Evolutionary conservation across 176 grass and related monocot genomes (phyloP).

Genomic region (Carex pumila): DNA sequence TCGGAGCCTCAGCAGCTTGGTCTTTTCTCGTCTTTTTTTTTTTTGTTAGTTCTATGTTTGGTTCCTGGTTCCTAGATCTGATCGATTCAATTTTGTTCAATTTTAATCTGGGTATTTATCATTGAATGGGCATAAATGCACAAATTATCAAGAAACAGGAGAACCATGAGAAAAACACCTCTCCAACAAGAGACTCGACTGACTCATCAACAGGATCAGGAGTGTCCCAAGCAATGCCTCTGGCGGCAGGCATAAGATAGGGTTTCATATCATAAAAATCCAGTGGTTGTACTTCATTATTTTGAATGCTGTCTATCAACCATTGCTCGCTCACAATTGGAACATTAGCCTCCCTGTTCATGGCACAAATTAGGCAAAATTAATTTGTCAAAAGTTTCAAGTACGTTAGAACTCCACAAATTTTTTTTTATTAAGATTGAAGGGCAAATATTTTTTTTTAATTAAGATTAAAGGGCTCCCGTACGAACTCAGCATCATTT

Average conservation of each 20-base stretch:
- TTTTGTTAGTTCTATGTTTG: not conserved
- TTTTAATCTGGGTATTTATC: too few species aligned
- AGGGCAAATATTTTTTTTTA: too few species aligned
- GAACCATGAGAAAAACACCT: constrained; percentile 26
- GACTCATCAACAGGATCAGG: constrained; percentile 59
- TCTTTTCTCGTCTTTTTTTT: not conserved
- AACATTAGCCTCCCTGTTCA: constrained; percentile 56
- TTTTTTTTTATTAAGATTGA: not conserved
- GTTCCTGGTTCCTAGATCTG: not conserved
- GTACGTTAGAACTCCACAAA: not conserved
- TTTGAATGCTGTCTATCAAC: constrained; percentile 78
- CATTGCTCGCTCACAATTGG: constrained; percentile 76
- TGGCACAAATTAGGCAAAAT: not conserved
- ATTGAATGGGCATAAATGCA: not conserved
- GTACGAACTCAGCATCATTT: too few species aligned
- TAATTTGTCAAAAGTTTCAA: not conserved
- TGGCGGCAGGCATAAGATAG: constrained; percentile 48
- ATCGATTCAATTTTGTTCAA: not conserved
- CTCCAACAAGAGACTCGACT: constrained; percentile 49
- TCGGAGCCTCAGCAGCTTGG: not conserved
- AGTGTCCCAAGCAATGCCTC: constrained; percentile 49
- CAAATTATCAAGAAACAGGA: not conserved
- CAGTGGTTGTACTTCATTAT: constrained; percentile 46
- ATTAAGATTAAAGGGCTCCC: too few species aligned
- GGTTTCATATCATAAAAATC: constrained; percentile 72